Evolutionary conservation across 441 rosid species (phyloP).

Genomic region (Theobroma grandiflorum): DNA sequence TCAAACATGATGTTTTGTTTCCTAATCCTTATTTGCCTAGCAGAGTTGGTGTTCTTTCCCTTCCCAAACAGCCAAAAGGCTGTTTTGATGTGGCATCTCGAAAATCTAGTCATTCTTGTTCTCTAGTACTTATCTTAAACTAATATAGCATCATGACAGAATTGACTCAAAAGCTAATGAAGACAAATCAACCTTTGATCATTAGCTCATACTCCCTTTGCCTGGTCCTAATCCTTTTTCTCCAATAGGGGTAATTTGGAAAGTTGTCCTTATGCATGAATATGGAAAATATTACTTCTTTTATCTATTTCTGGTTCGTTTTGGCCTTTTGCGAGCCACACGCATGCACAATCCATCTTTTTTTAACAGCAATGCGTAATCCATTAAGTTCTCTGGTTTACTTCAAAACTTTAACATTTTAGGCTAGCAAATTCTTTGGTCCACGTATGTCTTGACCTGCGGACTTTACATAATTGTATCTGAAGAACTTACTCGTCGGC

Average conservation of each 20-base stretch:
- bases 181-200: constrained; percentile 7
- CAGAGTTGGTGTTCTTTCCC: constrained; percentile 22
- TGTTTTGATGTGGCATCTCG: constrained; percentile 6
- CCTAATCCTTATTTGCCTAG: constrained; percentile 2
- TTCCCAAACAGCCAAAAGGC: constrained; percentile 3
- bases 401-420: background rate
- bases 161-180: constrained; percentile 21
- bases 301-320: background rate
- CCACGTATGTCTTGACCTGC: background rate
- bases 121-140: constrained; percentile 23
- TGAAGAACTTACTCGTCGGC: background rate
- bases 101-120: constrained; percentile 26
- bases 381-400: background rate
- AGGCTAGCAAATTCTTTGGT: background rate
- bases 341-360: background rate
- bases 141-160: background rate
- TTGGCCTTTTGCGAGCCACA: background rate
- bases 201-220: constrained; percentile 1
- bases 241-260: background rate
- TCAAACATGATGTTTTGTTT: background rate
- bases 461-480: background rate
- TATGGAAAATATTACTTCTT: constrained; percentile 8
- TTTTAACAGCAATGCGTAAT: background rate
- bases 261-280: constrained; percentile 11
- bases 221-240: background rate